These are phyloP conservation scores for Septoria petroselini DNA, from an alignment of 2,329 filamentous ascomycete species.

Conservation along the genomic window DNA sequence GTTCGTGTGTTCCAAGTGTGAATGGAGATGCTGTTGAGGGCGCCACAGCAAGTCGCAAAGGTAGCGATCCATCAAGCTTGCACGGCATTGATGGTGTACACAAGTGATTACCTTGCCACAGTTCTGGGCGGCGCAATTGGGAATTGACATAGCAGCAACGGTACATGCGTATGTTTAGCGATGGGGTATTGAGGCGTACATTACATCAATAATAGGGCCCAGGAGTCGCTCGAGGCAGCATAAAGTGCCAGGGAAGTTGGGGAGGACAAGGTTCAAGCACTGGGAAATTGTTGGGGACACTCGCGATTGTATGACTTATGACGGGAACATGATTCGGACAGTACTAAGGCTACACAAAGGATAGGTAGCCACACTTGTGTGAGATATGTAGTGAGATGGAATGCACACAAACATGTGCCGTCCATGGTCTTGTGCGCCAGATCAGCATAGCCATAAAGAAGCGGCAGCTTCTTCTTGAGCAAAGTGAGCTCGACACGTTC, in stretches of 20 bases:
- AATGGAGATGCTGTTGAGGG: conserved; percentile 39
- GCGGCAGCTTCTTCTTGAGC: no score
- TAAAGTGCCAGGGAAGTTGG: conserved; percentile 10
- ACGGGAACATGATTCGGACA: conserved; percentile 16
- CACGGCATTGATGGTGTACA: conserved; percentile 20
- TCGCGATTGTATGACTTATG: conserved; percentile 14
- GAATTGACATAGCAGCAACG: no score
- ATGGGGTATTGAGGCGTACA: conserved; percentile 7
- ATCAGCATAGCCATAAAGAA: no score
- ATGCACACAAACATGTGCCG: conserved; percentile 1
- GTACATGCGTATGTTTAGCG: background rate
- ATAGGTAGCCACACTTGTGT: conserved; percentile 14
- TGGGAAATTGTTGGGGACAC: background rate
- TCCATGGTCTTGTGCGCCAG: no score
- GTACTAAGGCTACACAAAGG: conserved; percentile 1
- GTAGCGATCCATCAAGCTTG: conserved; percentile 27
- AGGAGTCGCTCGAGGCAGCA: conserved; percentile 8
- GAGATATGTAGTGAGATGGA: conserved; percentile 9
- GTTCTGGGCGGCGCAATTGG: background rate
- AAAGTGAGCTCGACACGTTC: no score
- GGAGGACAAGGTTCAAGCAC: background rate
- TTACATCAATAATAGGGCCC: background rate
- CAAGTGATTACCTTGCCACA: no score
- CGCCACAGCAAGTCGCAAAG: conserved; percentile 31
- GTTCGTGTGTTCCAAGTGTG: conserved; percentile 32